Evolutionary conservation across 1,284 basidiomycete genomes (phyloP), one percentile per base, ranked within the genome.

Genomic region (Vanrija pseudolonga): DNA sequence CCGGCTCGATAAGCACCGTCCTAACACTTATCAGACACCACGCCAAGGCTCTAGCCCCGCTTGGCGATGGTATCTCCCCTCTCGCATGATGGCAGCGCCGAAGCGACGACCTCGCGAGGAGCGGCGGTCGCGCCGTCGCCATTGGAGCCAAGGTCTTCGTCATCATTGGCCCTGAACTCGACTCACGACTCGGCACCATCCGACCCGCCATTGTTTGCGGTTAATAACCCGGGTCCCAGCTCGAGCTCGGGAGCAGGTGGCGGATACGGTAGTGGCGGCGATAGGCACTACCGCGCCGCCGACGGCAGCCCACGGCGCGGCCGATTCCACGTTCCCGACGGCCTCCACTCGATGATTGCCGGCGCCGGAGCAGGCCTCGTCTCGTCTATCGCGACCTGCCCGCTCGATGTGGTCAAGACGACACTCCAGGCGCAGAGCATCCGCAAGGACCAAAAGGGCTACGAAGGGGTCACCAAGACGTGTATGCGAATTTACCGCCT

Each of bases 391-490:
- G 89, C 93, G 56, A 98, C 95, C 9, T 98, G 96, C 74, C 95
- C 95, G 7, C 82, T 98, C 54, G 95, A 98, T 75, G 95, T 98
- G 44, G 83, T 98, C 76, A 98, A 98, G 81, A 98, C 95, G 0
- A 90, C 90, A 63, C 78, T 98, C 43, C 95, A 98, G 78, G 95
- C 96, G 18, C 91, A 96, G 75, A 81, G 83, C 55, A 80, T 81
- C 22, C 77, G 85, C 24, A 81, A 80, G 45, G 86, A 86, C 28
- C 82, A 86, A 57, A 75, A 79, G 53, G 84, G 82, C 17, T 93
- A 94, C 74, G 78, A 85, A 65, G 89, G 90, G 42, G 84, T 93
- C 50, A 60, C 85, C 85, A 87, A 81, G 59, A 93, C 86, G 46
- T 78, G 89, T 55, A 83, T 82, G 68, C 80, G 80, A 39, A 89